These are phyloP conservation scores for Raphanus hybrid DNA, from an alignment of 441 rosid genomes.

Conservation along the genomic window DNA sequence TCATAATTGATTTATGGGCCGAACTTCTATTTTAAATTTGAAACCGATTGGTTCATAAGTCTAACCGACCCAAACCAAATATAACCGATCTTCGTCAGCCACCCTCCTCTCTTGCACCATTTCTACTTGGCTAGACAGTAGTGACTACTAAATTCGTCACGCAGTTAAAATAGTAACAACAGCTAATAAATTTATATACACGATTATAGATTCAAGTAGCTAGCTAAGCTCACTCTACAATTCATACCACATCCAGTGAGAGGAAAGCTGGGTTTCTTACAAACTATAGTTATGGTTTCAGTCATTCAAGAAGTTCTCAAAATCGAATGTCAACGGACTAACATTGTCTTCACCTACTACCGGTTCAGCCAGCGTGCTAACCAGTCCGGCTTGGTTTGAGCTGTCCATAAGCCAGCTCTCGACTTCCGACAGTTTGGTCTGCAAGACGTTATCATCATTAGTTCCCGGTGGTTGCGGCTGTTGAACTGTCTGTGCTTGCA, in stretches of 20 bases:
- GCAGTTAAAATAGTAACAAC: background rate
- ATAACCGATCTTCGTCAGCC: too few relatives aligned
- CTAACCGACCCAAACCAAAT: conserved; percentile 12
- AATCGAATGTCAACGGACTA: conserved; percentile 54
- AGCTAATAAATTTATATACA: conserved; percentile 2
- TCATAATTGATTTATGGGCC: too few relatives aligned
- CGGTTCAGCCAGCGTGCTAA: conserved; percentile 43
- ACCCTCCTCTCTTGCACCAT: too few relatives aligned
- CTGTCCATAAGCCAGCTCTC: conserved; percentile 54
- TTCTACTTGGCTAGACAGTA: too few relatives aligned
- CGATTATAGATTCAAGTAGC: background rate
- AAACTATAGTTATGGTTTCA: conserved; percentile 34
- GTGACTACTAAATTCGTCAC: background rate
- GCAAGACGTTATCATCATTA: conserved; percentile 33
- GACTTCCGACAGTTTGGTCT: conserved; percentile 37
- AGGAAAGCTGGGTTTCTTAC: background rate
- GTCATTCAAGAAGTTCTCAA: conserved; percentile 60
- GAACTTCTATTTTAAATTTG: too few relatives aligned
- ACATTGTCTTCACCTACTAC: conserved; percentile 45
- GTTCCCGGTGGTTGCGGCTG: conserved; percentile 21
- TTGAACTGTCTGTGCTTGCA: conserved; percentile 24
- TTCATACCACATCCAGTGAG: conserved; percentile 8
- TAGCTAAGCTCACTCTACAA: conserved; percentile 14
- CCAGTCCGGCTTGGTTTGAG: conserved; percentile 36
- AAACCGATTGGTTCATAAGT: too few relatives aligned